Conservation (phyloP, 257 asterid species). For the Plantago major region DNA sequence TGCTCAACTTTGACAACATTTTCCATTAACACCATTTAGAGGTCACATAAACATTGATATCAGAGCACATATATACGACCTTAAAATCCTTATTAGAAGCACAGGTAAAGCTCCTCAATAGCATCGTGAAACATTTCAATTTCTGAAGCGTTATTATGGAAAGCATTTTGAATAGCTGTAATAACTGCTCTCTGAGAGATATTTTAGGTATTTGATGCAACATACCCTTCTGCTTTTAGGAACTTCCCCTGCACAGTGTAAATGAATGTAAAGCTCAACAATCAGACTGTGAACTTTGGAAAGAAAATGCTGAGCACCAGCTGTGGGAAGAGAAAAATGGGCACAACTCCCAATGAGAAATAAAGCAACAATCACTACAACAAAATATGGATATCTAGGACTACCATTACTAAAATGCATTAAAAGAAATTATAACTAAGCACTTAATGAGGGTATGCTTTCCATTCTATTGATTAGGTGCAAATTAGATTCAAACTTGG, state of each 20-base stretch:
- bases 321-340: background rate
- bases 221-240: conserved; percentile 72
- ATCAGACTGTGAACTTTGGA: background rate
- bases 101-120: conserved; percentile 66
- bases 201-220: conserved; percentile 81
- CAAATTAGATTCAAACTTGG: too few relatives aligned
- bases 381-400: too few relatives aligned
- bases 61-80: conserved; percentile 35
- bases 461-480: too few relatives aligned
- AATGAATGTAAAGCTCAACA: conserved; percentile 7
- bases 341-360: background rate
- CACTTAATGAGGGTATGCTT: too few relatives aligned
- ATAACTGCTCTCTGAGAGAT: conserved; percentile 77
- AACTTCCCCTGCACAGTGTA: conserved; percentile 54
- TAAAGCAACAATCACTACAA: background rate
- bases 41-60: background rate
- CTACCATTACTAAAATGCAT: too few relatives aligned
- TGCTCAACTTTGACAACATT: too few relatives aligned
- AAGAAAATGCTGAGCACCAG: background rate
- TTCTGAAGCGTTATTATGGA: conserved; percentile 72
- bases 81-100: conserved; percentile 84
- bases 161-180: conserved; percentile 80
- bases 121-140: conserved; percentile 64
- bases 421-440: too few relatives aligned
- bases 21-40: background rate